Conservation (phyloP, 2,329 filamentous ascomycete species). For the Hymenoscyphus salicellus region DNA sequence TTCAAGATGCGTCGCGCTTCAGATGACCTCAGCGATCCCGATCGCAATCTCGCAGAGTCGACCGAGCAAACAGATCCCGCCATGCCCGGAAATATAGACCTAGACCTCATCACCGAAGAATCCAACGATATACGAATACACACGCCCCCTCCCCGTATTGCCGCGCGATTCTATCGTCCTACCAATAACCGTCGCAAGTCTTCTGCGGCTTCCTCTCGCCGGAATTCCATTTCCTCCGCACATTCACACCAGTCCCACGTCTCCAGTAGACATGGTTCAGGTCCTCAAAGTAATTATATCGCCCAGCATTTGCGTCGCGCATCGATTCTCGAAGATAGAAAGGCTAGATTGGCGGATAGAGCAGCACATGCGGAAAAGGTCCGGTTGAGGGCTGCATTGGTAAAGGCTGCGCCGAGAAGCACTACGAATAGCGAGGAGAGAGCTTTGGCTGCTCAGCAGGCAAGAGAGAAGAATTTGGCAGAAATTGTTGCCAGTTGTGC, state of each 20-base stretch:
- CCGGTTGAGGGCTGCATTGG: conserved; percentile 68
- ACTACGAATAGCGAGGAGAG: conserved; percentile 69
- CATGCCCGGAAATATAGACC: conserved; percentile 25
- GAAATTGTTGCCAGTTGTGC: conserved; percentile 79
- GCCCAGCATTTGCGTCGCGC: conserved; percentile 76
- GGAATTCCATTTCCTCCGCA: conserved; percentile 74
- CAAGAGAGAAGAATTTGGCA: conserved; percentile 74
- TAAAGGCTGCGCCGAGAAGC: conserved; percentile 65
- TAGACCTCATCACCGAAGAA: conserved; percentile 35
- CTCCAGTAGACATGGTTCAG: conserved; percentile 45
- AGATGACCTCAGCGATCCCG: conserved; percentile 34
- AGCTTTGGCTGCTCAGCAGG: conserved; percentile 72
- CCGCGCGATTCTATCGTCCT: conserved; percentile 72
- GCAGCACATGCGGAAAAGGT: conserved; percentile 83
- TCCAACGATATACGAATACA: conserved; percentile 38
- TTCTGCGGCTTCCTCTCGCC: conserved; percentile 73
- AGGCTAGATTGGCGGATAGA: conserved; percentile 73
- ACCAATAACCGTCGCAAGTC: conserved; percentile 66
- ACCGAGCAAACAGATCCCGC: conserved; percentile 20
- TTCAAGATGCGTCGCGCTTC: conserved; percentile 35
- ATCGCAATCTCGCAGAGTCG: conserved; percentile 36
- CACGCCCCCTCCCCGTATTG: conserved; percentile 71
- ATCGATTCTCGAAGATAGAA: conserved; percentile 77
- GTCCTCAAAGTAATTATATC: conserved; percentile 69
- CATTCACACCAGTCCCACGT: conserved; percentile 46